These are phyloP conservation scores for Exophiala lecanii-corni DNA, from an alignment of 2,329 filamentous ascomycete genomes.

Conservation along the genomic window DNA sequence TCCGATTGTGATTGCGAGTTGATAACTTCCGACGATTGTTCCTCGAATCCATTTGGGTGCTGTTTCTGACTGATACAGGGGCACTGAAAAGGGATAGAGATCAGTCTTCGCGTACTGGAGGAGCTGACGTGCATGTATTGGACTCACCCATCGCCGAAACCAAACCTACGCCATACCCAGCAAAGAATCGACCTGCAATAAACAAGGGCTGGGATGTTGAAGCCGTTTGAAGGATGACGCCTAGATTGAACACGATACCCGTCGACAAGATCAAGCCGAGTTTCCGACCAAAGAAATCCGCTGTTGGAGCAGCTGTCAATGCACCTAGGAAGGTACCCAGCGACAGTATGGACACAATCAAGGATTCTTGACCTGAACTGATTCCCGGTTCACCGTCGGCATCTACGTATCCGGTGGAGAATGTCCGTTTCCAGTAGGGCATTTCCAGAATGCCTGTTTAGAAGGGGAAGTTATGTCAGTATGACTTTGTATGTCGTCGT, in stretches of 20 bases:
- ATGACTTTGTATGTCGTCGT: no score
- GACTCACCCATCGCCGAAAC: slow-evolving; percentile 64
- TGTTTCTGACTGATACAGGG: slow-evolving; percentile 44
- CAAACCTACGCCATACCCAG: slow-evolving; percentile 79
- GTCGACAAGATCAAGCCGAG: slow-evolving; percentile 62
- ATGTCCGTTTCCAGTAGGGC: slow-evolving; percentile 2
- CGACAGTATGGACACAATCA: slow-evolving; percentile 68
- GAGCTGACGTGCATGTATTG: no score
- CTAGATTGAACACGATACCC: slow-evolving; percentile 60
- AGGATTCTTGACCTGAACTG: slow-evolving; percentile 5
- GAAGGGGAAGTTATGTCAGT: no score
- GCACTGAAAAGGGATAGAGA: slow-evolving; percentile 31
- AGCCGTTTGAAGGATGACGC: slow-evolving; percentile 62
- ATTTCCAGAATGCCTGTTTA: slow-evolving; percentile 1
- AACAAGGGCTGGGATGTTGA: slow-evolving; percentile 65
- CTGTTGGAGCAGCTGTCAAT: slow-evolving; percentile 63
- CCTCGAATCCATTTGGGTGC: slow-evolving; percentile 43
- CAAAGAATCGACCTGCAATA: slow-evolving; percentile 72
- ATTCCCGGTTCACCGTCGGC: neutral
- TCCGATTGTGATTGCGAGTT: slow-evolving; percentile 44
- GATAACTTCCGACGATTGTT: slow-evolving; percentile 41
- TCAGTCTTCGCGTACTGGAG: no score
- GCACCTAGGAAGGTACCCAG: slow-evolving; percentile 73
- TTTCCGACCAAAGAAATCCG: slow-evolving; percentile 65
- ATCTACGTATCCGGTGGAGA: neutral